Conservation (phyloP, 225 moss, liverwort and hornwort species). For the Physcomitrium patens region DNA sequence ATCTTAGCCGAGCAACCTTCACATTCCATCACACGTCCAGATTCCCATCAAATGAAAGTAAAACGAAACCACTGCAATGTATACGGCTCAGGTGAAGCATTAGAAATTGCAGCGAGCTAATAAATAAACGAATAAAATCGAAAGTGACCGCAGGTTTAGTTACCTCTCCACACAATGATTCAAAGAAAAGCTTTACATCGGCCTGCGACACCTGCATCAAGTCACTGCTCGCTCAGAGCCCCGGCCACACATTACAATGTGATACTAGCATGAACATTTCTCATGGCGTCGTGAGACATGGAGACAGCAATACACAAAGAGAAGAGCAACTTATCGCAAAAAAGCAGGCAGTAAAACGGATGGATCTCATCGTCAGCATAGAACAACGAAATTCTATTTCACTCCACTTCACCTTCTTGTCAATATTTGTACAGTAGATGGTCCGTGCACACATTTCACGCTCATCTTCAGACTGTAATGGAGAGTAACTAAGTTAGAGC, state of each 20-base stretch:
- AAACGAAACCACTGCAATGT: not conserved
- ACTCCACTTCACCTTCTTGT: conserved; percentile 99
- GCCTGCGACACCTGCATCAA: conserved; percentile 99
- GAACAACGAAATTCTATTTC: conserved; percentile 31
- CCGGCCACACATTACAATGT: conserved; percentile 22
- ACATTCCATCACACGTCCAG: conserved; percentile 21
- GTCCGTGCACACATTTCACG: conserved; percentile 99
- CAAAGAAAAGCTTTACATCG: conserved; percentile 98
- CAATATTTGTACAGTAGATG: conserved; percentile 99
- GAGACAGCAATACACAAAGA: conserved; percentile 3
- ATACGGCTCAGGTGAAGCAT: not conserved
- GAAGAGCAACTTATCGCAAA: not conserved
- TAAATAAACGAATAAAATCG: not conserved
- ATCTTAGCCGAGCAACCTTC: conserved; percentile 87
- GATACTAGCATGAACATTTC: not conserved
- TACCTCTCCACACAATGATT: conserved; percentile 92
- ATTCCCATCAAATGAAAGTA: not conserved
- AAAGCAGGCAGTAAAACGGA: conserved; percentile 2
- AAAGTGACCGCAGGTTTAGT: not conserved
- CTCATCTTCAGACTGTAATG: conserved; percentile 90
- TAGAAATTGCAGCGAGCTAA: not conserved
- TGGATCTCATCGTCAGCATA: not conserved
- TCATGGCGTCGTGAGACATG: not conserved
- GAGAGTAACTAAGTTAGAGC: conserved; percentile 12
- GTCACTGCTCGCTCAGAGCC: conserved; percentile 65